phyloP scores from a whole-genome alignment of 192 early-diverging fungal genomes.

The Coemansia sp. region DNA sequence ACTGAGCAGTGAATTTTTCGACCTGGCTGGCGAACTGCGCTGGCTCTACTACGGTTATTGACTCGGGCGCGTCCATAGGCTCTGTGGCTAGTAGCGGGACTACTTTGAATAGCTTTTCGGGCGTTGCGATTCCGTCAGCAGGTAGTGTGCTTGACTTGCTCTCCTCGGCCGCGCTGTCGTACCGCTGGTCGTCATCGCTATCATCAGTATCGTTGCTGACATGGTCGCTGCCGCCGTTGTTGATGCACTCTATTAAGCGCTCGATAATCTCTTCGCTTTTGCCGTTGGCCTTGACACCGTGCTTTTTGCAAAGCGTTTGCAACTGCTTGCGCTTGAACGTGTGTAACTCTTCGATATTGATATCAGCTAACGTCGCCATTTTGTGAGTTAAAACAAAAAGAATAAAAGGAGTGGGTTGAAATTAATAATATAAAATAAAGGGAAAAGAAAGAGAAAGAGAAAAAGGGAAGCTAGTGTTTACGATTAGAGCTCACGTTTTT shows the following conservation, averaged over 20 bases:
- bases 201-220: conserved; percentile 10
- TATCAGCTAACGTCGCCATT: conserved; percentile 21
- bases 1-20: conserved; percentile 34
- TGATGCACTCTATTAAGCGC: conserved; percentile 17
- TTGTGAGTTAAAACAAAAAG: neutral
- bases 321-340: conserved; percentile 51
- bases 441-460: neutral
- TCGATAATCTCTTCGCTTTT: conserved; percentile 51
- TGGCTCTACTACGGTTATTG: conserved; percentile 8
- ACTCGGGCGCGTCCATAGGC: conserved; percentile 26
- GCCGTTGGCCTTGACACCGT: conserved; percentile 51
- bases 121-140: neutral
- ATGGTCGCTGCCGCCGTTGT: conserved; percentile 5
- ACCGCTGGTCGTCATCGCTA: conserved; percentile 11
- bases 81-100: conserved; percentile 10
- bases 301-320: conserved; percentile 54
- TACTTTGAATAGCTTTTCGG: conserved; percentile 31
- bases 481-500: neutral
- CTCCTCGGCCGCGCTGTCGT: neutral
- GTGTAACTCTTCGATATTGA: conserved; percentile 36
- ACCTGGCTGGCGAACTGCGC: conserved; percentile 24
- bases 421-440: conserved; percentile 3
- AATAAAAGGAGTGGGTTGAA: neutral
- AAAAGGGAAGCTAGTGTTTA: conserved; percentile 2
- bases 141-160: neutral